A percentile compares a stretch with the other conserved stretches of the same genome.
Conservation (phyloP, 768 basidiomycete species). For the Mycena haematopus region DNA sequence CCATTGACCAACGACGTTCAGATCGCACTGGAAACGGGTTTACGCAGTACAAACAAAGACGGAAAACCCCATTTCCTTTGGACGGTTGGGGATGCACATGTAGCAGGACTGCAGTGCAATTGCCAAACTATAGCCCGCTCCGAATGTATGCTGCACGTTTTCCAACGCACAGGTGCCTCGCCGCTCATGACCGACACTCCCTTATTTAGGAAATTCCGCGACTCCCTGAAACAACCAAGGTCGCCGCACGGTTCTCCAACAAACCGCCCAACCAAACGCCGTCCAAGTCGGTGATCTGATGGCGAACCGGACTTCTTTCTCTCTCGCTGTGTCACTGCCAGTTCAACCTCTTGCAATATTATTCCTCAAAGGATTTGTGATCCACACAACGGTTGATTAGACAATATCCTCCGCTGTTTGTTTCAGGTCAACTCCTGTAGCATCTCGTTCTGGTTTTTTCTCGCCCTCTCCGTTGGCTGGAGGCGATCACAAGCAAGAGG, state of each 20-base stretch:
- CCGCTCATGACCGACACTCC: neutral
- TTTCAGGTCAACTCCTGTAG: neutral
- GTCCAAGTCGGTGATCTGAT: conserved; percentile 1
- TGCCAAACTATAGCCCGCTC: neutral
- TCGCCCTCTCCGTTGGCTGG: conserved; percentile 7
- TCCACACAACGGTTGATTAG: neutral
- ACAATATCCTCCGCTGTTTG: neutral
- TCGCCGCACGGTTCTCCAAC: neutral
- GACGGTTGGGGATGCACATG: neutral
- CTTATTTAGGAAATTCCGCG: neutral
- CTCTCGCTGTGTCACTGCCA: conserved; percentile 7
- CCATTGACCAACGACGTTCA: neutral
- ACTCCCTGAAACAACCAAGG: neutral
- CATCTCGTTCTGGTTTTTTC: neutral
- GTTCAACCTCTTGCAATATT: neutral
- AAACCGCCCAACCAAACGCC: neutral
- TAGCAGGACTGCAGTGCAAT: neutral
- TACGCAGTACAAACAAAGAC: neutral
- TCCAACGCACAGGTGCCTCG: neutral
- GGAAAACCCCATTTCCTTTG: neutral
- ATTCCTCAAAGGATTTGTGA: neutral
- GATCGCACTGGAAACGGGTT: conserved; percentile 4
- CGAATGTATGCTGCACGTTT: neutral
- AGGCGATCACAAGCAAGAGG: conserved; percentile 3
- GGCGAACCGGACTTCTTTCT: neutral